Conservation (phyloP, 2,329 filamentous ascomycete species). For the Talaromyces amestolkiae region DNA sequence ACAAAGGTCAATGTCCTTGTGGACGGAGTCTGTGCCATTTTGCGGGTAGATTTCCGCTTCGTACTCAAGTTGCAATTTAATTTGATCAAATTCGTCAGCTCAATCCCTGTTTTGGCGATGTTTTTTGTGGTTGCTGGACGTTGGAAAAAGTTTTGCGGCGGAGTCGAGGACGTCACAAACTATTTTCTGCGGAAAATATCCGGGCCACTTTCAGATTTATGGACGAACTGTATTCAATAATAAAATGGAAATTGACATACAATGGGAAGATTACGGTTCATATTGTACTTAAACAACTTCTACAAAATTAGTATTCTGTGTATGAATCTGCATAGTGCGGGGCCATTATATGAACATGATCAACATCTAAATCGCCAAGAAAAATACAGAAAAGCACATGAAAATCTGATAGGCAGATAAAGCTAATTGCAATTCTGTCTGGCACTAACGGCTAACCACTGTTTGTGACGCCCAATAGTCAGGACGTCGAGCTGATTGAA, state of each 20-base stretch:
- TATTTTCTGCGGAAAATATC: neutral
- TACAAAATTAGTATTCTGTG: neutral
- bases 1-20: slow-evolving; percentile 70
- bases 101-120: neutral
- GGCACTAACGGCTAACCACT: neutral
- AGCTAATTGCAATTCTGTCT: neutral
- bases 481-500: slow-evolving; percentile 1
- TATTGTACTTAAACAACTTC: neutral
- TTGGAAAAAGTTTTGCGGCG: slow-evolving; percentile 10
- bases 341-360: neutral
- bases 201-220: neutral
- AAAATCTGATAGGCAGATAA: neutral
- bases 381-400: neutral
- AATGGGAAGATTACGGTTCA: neutral
- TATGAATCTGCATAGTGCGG: neutral
- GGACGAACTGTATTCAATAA: neutral
- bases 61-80: neutral
- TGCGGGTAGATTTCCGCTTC: neutral
- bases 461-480: neutral
- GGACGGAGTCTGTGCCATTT: slow-evolving; percentile 28
- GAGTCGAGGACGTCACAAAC: slow-evolving; percentile 18
- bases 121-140: neutral
- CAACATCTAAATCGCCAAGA: neutral
- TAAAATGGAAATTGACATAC: neutral
- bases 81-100: neutral